phyloP scores from a whole-genome alignment of 208 protist species.

The Leishmania guyanensis region DNA sequence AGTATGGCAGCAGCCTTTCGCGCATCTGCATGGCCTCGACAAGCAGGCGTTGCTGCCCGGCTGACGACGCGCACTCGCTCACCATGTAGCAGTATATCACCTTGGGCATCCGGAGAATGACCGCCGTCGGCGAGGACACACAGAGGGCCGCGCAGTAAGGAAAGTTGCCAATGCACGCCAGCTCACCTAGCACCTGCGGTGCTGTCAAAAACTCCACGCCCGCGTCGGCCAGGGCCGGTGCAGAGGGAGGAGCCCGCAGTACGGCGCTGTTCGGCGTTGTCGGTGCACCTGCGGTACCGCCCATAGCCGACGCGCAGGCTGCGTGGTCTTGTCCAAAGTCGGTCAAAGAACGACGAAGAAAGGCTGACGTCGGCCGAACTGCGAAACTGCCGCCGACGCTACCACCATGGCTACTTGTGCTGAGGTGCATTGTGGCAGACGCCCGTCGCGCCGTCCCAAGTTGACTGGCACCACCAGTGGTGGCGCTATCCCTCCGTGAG shows the following conservation, averaged over 20 bases:
- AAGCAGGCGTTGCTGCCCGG: conserved; percentile 52
- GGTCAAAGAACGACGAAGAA: neutral
- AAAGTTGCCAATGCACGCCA: conserved; percentile 58
- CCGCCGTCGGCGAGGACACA: conserved; percentile 41
- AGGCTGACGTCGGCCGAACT: neutral
- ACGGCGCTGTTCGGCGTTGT: neutral
- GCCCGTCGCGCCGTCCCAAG: neutral
- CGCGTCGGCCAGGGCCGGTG: conserved; percentile 2
- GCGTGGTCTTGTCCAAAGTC: neutral
- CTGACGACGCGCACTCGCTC: conserved; percentile 23
- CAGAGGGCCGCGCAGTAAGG: conserved; percentile 53
- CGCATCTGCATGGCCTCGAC: conserved; percentile 49
- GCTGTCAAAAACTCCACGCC: conserved; percentile 39
- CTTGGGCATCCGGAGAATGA: conserved; percentile 48
- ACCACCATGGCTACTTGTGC: neutral
- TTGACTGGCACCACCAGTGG: neutral
- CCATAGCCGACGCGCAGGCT: neutral
- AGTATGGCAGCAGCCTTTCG: conserved; percentile 62
- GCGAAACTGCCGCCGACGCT: neutral
- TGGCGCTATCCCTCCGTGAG: neutral
- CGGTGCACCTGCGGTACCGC: neutral
- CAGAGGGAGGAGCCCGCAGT: neutral
- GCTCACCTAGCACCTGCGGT: conserved; percentile 67
- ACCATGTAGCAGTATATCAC: conserved; percentile 52
- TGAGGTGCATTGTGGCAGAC: neutral